A percentile compares a stretch with the other conserved stretches of the same genome.
Conservation (phyloP, 305 asterid species). For the Fraxinus platypoda region DNA sequence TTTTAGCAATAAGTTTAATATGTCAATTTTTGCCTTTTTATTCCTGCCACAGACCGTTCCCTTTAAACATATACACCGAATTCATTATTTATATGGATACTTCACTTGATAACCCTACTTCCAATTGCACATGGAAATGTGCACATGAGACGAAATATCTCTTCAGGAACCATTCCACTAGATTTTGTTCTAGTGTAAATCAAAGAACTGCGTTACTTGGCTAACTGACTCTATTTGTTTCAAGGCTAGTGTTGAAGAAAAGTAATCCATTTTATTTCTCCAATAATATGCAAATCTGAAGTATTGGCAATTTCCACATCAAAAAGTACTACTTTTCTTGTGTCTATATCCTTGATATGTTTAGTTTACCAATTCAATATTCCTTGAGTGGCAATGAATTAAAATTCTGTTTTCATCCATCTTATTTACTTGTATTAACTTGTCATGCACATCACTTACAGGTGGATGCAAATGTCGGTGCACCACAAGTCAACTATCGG, state of each 20-base stretch:
- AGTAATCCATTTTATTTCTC: no score
- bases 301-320: neutral
- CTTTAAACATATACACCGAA: neutral
- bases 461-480: slow-evolving; percentile 99
- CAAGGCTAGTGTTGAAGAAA: neutral
- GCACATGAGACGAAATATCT: neutral
- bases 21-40: neutral
- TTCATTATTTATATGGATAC: neutral
- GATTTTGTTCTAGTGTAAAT: neutral
- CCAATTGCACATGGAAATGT: neutral
- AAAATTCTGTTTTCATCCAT: neutral
- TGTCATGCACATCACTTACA: slow-evolving; percentile 19
- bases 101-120: neutral
- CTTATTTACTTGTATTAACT: neutral
- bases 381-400: no score
- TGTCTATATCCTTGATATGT: neutral
- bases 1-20: neutral
- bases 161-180: neutral
- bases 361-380: neutral
- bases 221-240: neutral
- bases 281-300: no score
- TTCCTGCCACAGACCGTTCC: neutral
- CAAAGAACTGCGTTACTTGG: neutral
- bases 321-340: neutral
- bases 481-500: slow-evolving; percentile 97